Evolutionary conservation across 805 yeast species (phyloP).

Genomic region (Starmerella apicola): DNA sequence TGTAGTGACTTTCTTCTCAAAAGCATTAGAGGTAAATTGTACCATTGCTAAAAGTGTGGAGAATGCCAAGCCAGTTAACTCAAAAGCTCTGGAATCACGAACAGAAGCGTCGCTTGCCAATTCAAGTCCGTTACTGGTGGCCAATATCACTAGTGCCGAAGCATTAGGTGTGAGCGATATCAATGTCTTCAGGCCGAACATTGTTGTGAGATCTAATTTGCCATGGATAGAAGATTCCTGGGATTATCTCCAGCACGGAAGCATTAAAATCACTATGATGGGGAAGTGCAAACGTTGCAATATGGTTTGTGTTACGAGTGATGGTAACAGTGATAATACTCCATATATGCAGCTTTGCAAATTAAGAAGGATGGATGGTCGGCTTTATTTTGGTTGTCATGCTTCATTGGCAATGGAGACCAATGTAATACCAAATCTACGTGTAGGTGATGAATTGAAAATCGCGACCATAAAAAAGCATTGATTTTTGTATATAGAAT

Average conservation of each 20-base stretch:
- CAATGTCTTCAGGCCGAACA: slow-evolving; percentile 31
- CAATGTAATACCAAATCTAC: too few species aligned
- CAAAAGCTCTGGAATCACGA: slow-evolving; percentile 1
- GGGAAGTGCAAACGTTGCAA: slow-evolving; percentile 34
- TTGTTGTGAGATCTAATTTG: slow-evolving; percentile 23
- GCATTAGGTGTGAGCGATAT: slow-evolving; percentile 13
- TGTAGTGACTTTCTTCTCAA: slow-evolving; percentile 26
- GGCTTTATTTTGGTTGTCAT: slow-evolving; percentile 31
- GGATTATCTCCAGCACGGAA: slow-evolving; percentile 20
- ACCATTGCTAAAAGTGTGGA: slow-evolving; percentile 25
- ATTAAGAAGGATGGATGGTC: slow-evolving; percentile 29
- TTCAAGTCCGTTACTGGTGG: slow-evolving; percentile 32
- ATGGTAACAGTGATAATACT: slow-evolving; percentile 27
- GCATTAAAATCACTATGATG: slow-evolving; percentile 12
- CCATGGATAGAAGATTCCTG: slow-evolving; percentile 34
- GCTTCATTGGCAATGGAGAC: too few species aligned
- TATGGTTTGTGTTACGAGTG: slow-evolving; percentile 33
- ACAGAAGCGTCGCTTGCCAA: slow-evolving; percentile 24
- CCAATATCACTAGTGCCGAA: slow-evolving; percentile 26
- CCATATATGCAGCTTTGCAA: slow-evolving; percentile 29
- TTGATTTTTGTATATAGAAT: too few species aligned
- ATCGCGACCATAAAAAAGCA: too few species aligned
- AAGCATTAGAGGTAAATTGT: slow-evolving; percentile 27
- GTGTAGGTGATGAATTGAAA: too few species aligned
- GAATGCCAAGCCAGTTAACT: slow-evolving; percentile 6